Evolutionary conservation across 2,329 filamentous ascomycete genomes (phyloP).

Genomic region (Aspergillus hortae): DNA sequence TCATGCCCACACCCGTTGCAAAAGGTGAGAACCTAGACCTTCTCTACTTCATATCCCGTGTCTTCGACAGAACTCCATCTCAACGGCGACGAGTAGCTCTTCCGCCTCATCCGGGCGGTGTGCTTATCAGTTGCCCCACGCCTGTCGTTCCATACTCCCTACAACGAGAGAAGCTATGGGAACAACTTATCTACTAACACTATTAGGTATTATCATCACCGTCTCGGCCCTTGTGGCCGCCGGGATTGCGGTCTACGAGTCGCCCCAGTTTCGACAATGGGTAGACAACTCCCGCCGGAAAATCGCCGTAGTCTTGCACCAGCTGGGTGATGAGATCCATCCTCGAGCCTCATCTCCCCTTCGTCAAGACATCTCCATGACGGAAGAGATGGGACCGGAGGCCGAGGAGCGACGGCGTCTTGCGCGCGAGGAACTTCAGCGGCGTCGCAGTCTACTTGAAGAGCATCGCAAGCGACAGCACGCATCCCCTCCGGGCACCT

Average conservation of each 20-base stretch:
- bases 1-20: constrained; percentile 46
- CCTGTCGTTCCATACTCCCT: too few species aligned
- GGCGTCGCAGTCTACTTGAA: constrained; percentile 39
- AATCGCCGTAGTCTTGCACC: constrained; percentile 57
- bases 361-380: constrained; percentile 46
- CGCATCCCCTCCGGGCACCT: constrained; percentile 27
- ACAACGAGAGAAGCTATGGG: not conserved
- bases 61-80: not conserved
- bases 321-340: constrained; percentile 58
- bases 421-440: constrained; percentile 45
- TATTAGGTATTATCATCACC: constrained; percentile 58
- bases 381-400: constrained; percentile 41
- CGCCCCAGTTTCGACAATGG: constrained; percentile 61
- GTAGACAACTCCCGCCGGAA: constrained; percentile 59
- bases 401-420: constrained; percentile 44
- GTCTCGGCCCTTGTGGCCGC: constrained; percentile 60
- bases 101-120: too few species aligned
- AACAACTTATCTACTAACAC: constrained; percentile 12
- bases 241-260: constrained; percentile 61
- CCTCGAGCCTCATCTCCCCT: constrained; percentile 33
- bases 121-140: not conserved
- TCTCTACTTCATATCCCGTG: not conserved
- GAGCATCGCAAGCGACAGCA: constrained; percentile 29
- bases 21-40: constrained; percentile 38
- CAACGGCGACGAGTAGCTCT: too few species aligned